A percentile compares a stretch with the other conserved stretches of the same genome.
phyloP scores from a whole-genome alignment of 805 yeast genomes.

The Pichia phayaonensis region DNA sequence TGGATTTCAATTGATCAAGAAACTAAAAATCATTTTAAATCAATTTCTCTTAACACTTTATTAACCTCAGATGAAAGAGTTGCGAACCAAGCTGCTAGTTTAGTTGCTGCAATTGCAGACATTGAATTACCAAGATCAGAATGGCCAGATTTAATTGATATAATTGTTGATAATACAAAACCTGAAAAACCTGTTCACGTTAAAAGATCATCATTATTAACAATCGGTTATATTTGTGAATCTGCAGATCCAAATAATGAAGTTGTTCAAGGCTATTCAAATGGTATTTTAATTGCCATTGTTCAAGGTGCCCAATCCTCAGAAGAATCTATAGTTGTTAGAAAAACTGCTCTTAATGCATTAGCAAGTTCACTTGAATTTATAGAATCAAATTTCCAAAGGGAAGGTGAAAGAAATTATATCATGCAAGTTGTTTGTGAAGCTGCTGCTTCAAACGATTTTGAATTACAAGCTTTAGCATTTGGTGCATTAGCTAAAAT shows the following conservation, averaged over 20 bases:
- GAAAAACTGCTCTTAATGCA: slow-evolving; percentile 88
- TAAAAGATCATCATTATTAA: slow-evolving; percentile 77
- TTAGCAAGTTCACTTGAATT: slow-evolving; percentile 86
- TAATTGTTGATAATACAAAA: slow-evolving; percentile 80
- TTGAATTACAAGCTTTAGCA: slow-evolving; percentile 85
- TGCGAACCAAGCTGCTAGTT: slow-evolving; percentile 83
- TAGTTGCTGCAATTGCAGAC: slow-evolving; percentile 95
- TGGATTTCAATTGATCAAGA: slow-evolving; percentile 60
- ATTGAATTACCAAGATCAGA: slow-evolving; percentile 82
- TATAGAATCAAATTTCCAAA: slow-evolving; percentile 78
- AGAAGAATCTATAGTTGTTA: slow-evolving; percentile 67
- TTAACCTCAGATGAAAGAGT: slow-evolving; percentile 65
- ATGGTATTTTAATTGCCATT: slow-evolving; percentile 89
- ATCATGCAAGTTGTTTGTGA: slow-evolving; percentile 99
- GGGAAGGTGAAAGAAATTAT: slow-evolving; percentile 92
- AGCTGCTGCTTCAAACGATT: slow-evolving; percentile 85
- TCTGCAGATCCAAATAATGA: slow-evolving; percentile 78
- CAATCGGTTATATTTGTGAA: slow-evolving; percentile 96
- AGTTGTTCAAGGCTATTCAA: slow-evolving; percentile 73
- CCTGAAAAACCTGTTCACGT: slow-evolving; percentile 69
- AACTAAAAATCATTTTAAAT: slow-evolving; percentile 58
- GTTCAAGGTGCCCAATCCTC: slow-evolving; percentile 90
- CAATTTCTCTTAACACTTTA: slow-evolving; percentile 54
- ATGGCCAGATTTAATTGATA: slow-evolving; percentile 83
- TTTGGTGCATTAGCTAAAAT: slow-evolving; percentile 92